These are phyloP conservation scores for Daldinia eschscholtzii DNA, from an alignment of 2,329 filamentous ascomycete species.

Conservation along the genomic window DNA sequence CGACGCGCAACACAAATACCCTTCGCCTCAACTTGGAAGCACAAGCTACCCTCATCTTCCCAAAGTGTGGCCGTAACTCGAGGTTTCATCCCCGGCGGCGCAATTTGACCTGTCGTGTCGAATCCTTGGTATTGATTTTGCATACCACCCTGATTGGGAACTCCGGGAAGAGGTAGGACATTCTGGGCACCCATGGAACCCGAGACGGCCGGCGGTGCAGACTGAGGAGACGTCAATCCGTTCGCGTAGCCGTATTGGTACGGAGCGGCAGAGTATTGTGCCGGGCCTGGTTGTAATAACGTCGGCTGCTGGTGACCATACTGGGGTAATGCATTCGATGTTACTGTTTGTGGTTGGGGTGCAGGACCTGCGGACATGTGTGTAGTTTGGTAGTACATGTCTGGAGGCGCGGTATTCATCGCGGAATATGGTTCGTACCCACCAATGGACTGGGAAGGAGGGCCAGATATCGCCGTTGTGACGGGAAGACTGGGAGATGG, in stretches of 20 bases:
- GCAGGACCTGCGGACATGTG: conserved; percentile 84
- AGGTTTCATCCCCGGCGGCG: conserved; percentile 94
- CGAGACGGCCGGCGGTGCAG: conserved; percentile 72
- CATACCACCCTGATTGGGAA: conserved; percentile 63
- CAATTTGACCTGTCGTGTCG: conserved; percentile 92
- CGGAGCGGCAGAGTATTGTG: conserved; percentile 74
- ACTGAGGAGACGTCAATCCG: conserved; percentile 84
- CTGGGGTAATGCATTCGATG: conserved; percentile 78
- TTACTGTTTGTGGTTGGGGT: conserved; percentile 80
- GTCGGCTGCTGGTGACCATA: conserved; percentile 85
- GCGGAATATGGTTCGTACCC: conserved; percentile 62
- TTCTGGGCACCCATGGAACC: conserved; percentile 76
- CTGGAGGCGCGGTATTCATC: conserved; percentile 87
- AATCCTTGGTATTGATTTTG: conserved; percentile 71
- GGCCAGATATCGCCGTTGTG: conserved; percentile 59
- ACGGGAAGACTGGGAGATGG: conserved; percentile 77
- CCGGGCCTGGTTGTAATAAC: conserved; percentile 78
- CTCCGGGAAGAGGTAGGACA: conserved; percentile 77
- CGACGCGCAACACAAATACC: conserved; percentile 95
- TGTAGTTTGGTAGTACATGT: conserved; percentile 84
- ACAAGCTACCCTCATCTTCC: conserved; percentile 98
- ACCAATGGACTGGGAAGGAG: conserved; percentile 55
- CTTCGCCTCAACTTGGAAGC: conserved; percentile 96
- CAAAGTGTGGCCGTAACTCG: conserved; percentile 95
- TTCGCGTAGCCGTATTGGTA: conserved; percentile 82